Evolutionary conservation across 2,329 filamentous ascomycete species (phyloP), one percentile per base, ranked within the genome.

Genomic region (Zasmidium citrigriseum): DNA sequence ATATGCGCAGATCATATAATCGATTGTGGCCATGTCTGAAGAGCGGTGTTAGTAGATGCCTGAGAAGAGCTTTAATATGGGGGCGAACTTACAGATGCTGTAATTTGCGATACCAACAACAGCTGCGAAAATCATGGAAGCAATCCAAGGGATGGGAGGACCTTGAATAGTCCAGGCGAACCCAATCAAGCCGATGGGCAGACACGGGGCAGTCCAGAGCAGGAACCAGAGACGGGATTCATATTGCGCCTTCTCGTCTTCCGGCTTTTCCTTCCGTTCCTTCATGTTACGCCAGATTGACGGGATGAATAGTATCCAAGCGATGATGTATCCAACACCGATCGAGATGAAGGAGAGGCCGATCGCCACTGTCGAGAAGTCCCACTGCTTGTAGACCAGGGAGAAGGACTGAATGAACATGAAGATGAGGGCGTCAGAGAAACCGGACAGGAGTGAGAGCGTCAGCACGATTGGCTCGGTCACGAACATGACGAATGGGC

Each of bases 1-100:
- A 67, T 91, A 89, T 0, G 88, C 86, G 64, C 85, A 87, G 34
- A 90, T 84, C 83, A 90, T 90, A 76, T 91, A 91, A 72, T 91
- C 87, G 63, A 90, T 89, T 1, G 87, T 89, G 1, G 87, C 86
- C 85, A 89, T 89, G 75, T 90, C 90, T 58, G 64, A 64, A 25
- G 10, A 11, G 22, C 11, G 5, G n/a, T 18, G 38, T 23, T 44
- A 45, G 41, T 4, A n/a, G 16, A 45, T 45, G n/a, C 23, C 12
- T 23, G 18, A 12, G 16, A 21, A 44, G 16, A 41, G 12, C 27
- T 7, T 34, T 7, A 7, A 7, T 34, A 14, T 34, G 34, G 34
- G 5, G 7, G 18, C 34, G 34, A n/a, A 5, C 25, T 20, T 38
- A 22, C 34, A 65, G 49, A 72, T 72, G 23, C 70, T 55, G 56